Evolutionary conservation across 768 basidiomycete genomes (phyloP).

Genomic region (Kwoniella mangroviensis): DNA sequence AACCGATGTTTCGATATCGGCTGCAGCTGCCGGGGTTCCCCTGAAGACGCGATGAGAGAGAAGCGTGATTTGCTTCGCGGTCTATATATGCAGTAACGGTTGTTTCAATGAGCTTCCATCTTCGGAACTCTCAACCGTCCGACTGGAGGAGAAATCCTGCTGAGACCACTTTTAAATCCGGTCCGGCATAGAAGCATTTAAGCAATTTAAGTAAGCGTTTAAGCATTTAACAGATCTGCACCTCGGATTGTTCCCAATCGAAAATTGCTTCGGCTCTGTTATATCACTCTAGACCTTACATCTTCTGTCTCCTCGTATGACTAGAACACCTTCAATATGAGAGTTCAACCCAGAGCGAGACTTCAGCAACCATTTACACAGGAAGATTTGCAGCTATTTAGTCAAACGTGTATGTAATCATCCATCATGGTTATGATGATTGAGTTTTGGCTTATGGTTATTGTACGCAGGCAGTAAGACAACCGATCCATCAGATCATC

Average conservation of each 20-base stretch:
- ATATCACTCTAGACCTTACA: too few species aligned
- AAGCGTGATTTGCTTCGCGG: not conserved
- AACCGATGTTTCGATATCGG: not conserved
- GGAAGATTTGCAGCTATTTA: not conserved
- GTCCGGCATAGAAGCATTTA: not conserved
- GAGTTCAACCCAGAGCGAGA: not conserved
- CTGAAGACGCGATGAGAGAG: not conserved
- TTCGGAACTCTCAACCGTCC: not conserved
- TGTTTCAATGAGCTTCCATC: not conserved
- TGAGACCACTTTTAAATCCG: not conserved
- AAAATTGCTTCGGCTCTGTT: too few species aligned
- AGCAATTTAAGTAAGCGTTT: too few species aligned
- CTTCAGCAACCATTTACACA: not conserved
- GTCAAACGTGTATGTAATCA: conserved; percentile 2
- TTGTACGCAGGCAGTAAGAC: conserved; percentile 12
- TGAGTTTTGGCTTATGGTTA: not conserved
- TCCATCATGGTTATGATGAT: not conserved
- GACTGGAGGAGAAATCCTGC: not conserved
- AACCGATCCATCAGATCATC: conserved; percentile 7
- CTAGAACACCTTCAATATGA: not conserved
- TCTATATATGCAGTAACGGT: too few species aligned
- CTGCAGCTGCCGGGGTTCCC: not conserved
- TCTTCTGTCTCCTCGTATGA: not conserved
- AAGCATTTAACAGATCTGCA: not conserved
- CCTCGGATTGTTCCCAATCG: not conserved